Base-by-base conservation (phyloP, 805 yeast species). In the Metschnikowia koreensis region DNA sequence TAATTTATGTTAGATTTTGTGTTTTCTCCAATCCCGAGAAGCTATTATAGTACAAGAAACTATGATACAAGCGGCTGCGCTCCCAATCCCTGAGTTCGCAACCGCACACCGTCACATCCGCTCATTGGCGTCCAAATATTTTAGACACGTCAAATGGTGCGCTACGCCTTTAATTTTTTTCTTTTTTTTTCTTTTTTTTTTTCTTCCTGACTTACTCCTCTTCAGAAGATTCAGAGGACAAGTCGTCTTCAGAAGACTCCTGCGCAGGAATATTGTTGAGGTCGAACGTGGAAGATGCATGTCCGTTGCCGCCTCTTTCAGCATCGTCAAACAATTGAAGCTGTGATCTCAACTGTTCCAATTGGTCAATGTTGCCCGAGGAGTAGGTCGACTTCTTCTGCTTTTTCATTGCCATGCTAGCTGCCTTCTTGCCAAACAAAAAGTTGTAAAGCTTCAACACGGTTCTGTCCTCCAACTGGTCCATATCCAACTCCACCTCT, bases 401-500 rank as follows among this genome's bases (percentile, higher is more conserved):
- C 55, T 72, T 74, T 51, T 69, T 69, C 54, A 86, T 88, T 45
- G 65, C 63, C 49, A 59, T 60, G 17, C 69, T 56, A 16, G 68
- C 63, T 10, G 73, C 72, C 63, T 71, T 71, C 58, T 70, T 71
- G 37, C 77, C 77, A 56, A 74, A 74, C 59, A 94, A 90, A 60
- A 86, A 88, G 66, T 87, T 86, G 77, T 91, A 93, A 56, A 94
- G 75, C 64, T 89, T 88, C 66, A 89, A 72, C 49, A 93, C 80
- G 1, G 97, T 92, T 40, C 81, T 74, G 58, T 89, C 90, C 62
- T 89, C 97, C 60, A 94, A 79, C 69, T 87, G 87, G 66, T 94
- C 97, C 84, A 94, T 87, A 69, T 94, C 99, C 54, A 94, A 79
- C 75, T 94, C 99, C 55, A 94, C 94, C 74, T 73, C 77, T 55